phyloP scores from a whole-genome alignment of 495 filamentous ascomycete genomes.

The Aspergillus taichungensis region DNA sequence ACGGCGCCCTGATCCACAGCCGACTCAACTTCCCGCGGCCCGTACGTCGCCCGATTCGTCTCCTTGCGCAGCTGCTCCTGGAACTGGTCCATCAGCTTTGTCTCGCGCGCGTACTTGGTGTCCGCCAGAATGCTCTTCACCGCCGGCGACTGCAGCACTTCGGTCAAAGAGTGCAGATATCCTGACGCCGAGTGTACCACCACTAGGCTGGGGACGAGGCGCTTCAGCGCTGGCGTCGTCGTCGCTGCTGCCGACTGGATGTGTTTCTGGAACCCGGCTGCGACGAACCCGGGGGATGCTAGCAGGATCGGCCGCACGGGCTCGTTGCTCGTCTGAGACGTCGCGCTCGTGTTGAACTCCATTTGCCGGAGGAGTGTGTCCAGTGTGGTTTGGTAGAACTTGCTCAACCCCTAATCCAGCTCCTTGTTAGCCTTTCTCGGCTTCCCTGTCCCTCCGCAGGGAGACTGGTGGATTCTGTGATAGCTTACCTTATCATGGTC shows the following conservation, averaged over 20 bases:
- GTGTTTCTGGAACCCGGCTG: slow-evolving; percentile 68
- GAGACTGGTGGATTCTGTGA: not conserved
- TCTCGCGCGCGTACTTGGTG: slow-evolving; percentile 81
- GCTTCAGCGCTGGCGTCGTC: slow-evolving; percentile 51
- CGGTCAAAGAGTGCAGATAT: slow-evolving; percentile 75
- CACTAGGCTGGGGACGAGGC: slow-evolving; percentile 54
- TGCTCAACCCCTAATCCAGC: slow-evolving; percentile 51
- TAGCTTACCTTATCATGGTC: slow-evolving; percentile 57
- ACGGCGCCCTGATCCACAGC: slow-evolving; percentile 87
- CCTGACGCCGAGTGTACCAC: slow-evolving; percentile 80
- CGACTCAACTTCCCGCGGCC: slow-evolving; percentile 71
- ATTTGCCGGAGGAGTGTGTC: slow-evolving; percentile 68
- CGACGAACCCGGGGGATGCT: slow-evolving; percentile 83
- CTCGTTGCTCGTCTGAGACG: slow-evolving; percentile 28
- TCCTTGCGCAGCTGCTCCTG: slow-evolving; percentile 71
- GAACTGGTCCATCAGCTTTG: slow-evolving; percentile 79
- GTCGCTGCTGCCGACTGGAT: slow-evolving; percentile 60
- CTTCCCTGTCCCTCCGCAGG: not conserved
- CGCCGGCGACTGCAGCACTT: slow-evolving; percentile 71
- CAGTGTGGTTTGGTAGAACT: slow-evolving; percentile 73
- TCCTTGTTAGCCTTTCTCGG: slow-evolving; percentile 6
- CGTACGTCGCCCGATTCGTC: slow-evolving; percentile 88
- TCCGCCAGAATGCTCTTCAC: slow-evolving; percentile 68
- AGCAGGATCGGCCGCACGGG: slow-evolving; percentile 63
- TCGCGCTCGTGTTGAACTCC: slow-evolving; percentile 53